phyloP scores from a whole-genome alignment of 345 rosid species.

The Balakata baccata region DNA sequence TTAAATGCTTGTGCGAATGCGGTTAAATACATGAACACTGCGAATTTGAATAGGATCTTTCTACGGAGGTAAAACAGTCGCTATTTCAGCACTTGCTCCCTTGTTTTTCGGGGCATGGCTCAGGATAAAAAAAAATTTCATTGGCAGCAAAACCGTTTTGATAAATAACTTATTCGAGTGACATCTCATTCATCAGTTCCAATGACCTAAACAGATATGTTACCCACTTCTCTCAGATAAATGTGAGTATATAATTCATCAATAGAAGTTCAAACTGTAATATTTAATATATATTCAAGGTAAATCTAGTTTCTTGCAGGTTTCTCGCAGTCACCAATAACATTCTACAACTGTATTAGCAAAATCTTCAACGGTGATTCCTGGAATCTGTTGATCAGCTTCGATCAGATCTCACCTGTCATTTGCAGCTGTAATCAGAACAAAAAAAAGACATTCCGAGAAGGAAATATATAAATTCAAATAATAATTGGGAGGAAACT shows the following conservation, averaged over 20 bases:
- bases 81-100: too few species aligned
- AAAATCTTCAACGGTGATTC: constrained; percentile 5
- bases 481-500: neutral
- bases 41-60: too few species aligned
- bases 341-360: neutral
- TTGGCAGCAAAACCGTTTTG: too few species aligned
- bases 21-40: too few species aligned
- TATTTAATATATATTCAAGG: neutral
- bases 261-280: neutral
- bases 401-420: constrained; percentile 55
- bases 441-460: too few species aligned
- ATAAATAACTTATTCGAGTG: neutral
- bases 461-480: neutral
- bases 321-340: neutral
- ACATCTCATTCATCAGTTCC: neutral
- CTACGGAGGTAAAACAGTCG: too few species aligned
- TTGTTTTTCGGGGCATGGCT: too few species aligned
- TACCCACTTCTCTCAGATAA: too few species aligned
- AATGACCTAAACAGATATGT: neutral
- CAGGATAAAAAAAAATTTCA: too few species aligned
- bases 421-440: constrained; percentile 9
- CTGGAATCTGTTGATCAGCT: constrained; percentile 13
- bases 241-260: neutral
- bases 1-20: too few species aligned
- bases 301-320: neutral